These are phyloP conservation scores for Pythium periplocum DNA, from an alignment of 352 stramenopile species.

Conservation along the genomic window DNA sequence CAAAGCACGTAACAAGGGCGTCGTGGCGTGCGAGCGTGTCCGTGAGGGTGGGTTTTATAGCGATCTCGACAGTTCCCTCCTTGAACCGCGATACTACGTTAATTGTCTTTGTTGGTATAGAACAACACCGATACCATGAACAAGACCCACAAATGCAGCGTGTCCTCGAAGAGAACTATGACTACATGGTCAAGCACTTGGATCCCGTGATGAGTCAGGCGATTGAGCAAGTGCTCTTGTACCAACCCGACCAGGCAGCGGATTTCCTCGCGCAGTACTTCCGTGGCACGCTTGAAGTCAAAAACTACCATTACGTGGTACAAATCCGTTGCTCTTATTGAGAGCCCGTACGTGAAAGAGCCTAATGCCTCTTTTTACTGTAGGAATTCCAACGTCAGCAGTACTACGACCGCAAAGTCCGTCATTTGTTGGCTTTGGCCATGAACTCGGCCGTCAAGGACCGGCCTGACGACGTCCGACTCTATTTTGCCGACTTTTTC, in stretches of 20 bases:
- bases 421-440: conserved; percentile 52
- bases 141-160: conserved; percentile 47
- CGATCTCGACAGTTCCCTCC: background rate
- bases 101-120: conserved; percentile 17
- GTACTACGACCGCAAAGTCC: conserved; percentile 78
- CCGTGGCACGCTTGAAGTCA: conserved; percentile 56
- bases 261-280: conserved; percentile 68
- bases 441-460: conserved; percentile 64
- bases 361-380: background rate
- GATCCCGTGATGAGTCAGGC: conserved; percentile 56
- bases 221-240: conserved; percentile 65
- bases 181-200: conserved; percentile 65
- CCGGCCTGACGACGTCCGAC: conserved; percentile 36
- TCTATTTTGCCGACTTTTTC: conserved; percentile 67
- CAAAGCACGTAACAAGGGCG: conserved; percentile 55
- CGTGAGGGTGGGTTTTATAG: conserved; percentile 30
- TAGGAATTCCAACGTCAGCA: conserved; percentile 63
- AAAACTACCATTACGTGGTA: conserved; percentile 74
- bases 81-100: background rate
- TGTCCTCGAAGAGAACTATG: conserved; percentile 51
- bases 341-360: background rate
- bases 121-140: conserved; percentile 50
- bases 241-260: conserved; percentile 66
- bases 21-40: conserved; percentile 36
- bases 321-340: conserved; percentile 6